phyloP scores from a whole-genome alignment of 306 rosid species.

The Nissolia schottii region DNA sequence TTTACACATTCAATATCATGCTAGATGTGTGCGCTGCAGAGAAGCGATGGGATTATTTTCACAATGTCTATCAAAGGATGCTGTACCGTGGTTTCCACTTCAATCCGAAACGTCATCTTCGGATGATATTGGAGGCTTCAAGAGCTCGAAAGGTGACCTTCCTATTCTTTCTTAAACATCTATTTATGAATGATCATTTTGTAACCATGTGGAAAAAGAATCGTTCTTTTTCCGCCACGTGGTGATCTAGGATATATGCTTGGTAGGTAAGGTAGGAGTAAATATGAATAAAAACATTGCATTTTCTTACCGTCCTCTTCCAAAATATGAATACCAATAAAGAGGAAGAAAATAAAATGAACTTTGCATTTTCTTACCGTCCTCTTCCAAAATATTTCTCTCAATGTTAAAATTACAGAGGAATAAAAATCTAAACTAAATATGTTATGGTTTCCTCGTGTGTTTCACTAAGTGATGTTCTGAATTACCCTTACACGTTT shows the following conservation, averaged over 20 bases:
- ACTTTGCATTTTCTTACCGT: neutral
- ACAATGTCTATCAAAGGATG: constrained; percentile 56
- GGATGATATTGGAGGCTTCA: constrained; percentile 67
- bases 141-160: constrained; percentile 72
- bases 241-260: neutral
- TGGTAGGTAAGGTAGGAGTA: neutral
- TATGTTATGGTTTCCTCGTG: neutral
- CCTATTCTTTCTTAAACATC: neutral
- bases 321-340: neutral
- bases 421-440: neutral
- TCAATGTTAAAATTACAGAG: neutral
- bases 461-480: neutral
- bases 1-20: constrained; percentile 76
- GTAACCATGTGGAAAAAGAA: neutral
- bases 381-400: neutral
- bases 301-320: neutral
- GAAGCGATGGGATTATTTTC: constrained; percentile 77
- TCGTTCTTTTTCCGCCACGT: neutral
- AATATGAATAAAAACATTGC: neutral
- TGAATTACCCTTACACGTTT: neutral
- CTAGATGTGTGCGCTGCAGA: constrained; percentile 58
- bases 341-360: constrained; percentile 10
- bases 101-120: constrained; percentile 88
- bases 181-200: neutral
- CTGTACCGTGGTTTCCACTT: constrained; percentile 63